Conservation (phyloP, 345 rosid species). For the Aquilaria malaccensis region DNA sequence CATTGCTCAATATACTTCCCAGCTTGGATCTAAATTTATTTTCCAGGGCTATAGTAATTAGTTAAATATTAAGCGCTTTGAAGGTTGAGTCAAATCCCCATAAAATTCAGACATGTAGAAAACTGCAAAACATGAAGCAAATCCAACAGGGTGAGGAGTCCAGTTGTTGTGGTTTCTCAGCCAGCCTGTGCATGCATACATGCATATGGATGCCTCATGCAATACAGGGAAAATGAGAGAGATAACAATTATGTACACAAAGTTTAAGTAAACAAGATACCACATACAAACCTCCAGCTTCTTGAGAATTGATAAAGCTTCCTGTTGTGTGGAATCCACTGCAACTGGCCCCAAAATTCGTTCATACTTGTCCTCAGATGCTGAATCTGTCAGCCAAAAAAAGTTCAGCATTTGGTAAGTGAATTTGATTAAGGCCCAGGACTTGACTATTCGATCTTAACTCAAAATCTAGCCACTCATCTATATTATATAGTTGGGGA, state of each 20-base stretch:
- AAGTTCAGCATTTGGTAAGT: not conserved
- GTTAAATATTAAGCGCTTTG: no score
- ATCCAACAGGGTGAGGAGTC: no score
- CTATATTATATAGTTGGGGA: not conserved
- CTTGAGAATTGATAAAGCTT: conserved; percentile 56
- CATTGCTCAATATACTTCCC: no score
- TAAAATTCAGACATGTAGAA: no score
- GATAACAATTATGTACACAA: not conserved
- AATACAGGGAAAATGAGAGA: conserved; percentile 1
- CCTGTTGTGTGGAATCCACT: conserved; percentile 69
- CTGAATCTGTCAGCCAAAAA: conserved; percentile 16
- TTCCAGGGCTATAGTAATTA: no score
- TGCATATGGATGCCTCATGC: not conserved
- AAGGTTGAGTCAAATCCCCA: no score
- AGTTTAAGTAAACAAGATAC: conserved; percentile 2
- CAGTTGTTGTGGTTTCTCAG: no score
- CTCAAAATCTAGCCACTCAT: not conserved
- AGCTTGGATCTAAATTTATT: no score
- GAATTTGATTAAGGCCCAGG: conserved; percentile 5
- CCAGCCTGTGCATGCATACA: no score
- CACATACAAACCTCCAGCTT: conserved; percentile 56
- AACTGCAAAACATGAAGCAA: no score
- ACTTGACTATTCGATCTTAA: not conserved
- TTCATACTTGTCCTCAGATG: conserved; percentile 22
- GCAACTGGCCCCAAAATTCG: conserved; percentile 28